These are phyloP conservation scores for Plasmodium knowlesi DNA, from an alignment of 169 alveolate species.

Conservation along the genomic window DNA sequence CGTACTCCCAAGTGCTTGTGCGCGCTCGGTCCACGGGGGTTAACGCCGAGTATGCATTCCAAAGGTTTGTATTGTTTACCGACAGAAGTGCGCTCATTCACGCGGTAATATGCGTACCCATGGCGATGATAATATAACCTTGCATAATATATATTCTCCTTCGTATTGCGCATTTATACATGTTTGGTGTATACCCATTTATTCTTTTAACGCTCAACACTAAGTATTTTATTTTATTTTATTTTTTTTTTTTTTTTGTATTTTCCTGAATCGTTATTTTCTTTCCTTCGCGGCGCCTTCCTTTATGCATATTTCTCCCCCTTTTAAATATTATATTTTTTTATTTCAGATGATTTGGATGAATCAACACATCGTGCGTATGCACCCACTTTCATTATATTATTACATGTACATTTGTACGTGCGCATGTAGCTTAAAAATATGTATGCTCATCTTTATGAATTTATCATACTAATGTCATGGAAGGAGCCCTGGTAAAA, in stretches of 20 bases:
- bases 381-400: background rate
- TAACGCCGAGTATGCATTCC: background rate
- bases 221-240: background rate
- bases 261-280: background rate
- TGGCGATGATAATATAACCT: background rate
- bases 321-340: background rate
- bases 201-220: background rate
- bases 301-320: background rate
- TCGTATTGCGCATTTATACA: background rate
- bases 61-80: background rate
- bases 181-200: background rate
- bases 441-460: background rate
- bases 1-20: background rate
- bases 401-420: background rate
- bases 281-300: background rate
- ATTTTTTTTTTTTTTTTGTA: background rate
- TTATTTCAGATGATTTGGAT: background rate
- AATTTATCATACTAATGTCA: background rate
- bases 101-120: background rate
- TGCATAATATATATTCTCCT: background rate
- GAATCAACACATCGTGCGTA: background rate
- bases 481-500: background rate
- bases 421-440: background rate
- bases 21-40: background rate
- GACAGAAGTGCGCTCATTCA: background rate